A percentile compares a stretch with the other conserved stretches of the same genome.
Evolutionary conservation across 768 basidiomycete species (phyloP).

Genomic region (Podaxis sp.): DNA sequence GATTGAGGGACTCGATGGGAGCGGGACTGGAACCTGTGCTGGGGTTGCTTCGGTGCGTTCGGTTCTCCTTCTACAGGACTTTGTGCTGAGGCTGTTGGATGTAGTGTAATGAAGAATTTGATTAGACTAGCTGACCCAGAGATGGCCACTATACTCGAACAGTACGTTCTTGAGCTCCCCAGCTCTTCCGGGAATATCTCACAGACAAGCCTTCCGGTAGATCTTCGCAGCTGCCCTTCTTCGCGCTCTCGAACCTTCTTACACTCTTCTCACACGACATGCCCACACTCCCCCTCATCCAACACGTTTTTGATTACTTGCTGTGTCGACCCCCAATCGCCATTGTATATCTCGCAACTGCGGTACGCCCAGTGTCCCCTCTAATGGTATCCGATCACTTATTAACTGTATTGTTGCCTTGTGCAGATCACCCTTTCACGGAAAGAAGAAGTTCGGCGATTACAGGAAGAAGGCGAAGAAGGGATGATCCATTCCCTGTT

Average conservation of each 20-base stretch:
- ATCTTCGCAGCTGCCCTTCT: slow-evolving; percentile 80
- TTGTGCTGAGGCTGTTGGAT: background rate
- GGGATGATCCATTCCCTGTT: slow-evolving; percentile 81
- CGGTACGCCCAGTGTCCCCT: slow-evolving; percentile 46
- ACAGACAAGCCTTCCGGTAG: slow-evolving; percentile 32
- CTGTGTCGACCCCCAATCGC: slow-evolving; percentile 79
- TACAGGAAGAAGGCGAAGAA: slow-evolving; percentile 73
- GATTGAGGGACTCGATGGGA: slow-evolving; percentile 90
- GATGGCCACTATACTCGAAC: slow-evolving; percentile 67
- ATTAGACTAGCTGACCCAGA: slow-evolving; percentile 69
- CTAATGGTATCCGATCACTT: background rate
- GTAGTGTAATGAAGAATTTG: slow-evolving; percentile 73
- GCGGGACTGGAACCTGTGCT: slow-evolving; percentile 80
- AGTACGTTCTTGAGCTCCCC: slow-evolving; percentile 37
- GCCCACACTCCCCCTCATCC: slow-evolving; percentile 84
- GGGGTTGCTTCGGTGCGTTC: slow-evolving; percentile 65
- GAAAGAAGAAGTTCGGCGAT: slow-evolving; percentile 60
- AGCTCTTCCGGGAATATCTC: background rate
- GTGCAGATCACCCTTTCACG: slow-evolving; percentile 70
- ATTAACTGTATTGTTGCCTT: background rate
- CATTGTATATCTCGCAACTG: slow-evolving; percentile 79
- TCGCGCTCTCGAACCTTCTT: slow-evolving; percentile 85
- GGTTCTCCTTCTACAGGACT: background rate
- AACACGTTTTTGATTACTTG: slow-evolving; percentile 90
- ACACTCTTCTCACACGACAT: slow-evolving; percentile 93